A percentile compares a stretch with the other conserved stretches of the same genome.
phyloP scores from a whole-genome alignment of 2,329 filamentous ascomycete genomes.

The Aureobasidium sp. region DNA sequence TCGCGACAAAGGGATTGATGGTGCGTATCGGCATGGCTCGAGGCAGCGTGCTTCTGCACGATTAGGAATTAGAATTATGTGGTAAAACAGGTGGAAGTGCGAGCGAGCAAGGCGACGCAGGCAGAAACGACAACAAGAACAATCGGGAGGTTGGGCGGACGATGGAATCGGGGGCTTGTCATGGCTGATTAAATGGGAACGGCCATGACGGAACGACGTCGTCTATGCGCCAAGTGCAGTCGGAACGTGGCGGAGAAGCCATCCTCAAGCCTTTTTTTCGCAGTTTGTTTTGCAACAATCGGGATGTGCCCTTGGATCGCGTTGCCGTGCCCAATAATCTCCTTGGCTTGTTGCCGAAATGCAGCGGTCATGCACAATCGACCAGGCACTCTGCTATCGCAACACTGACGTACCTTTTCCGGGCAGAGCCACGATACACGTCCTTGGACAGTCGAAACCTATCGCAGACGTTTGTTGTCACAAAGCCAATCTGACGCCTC shows the following conservation, averaged over 20 bases:
- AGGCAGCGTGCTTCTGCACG: constrained; percentile 13
- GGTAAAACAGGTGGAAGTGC: not conserved
- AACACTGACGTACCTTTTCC: not conserved
- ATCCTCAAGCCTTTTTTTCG: not conserved
- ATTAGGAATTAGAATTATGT: constrained; percentile 14
- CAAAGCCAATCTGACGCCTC: constrained; percentile 11
- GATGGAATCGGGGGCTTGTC: not conserved
- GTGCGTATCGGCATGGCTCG: constrained; percentile 56
- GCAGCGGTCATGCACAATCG: constrained; percentile 3
- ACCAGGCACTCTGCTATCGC: not conserved
- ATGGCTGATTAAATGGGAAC: constrained; percentile 11
- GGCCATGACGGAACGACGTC: constrained; percentile 5
- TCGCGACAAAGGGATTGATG: constrained; percentile 50
- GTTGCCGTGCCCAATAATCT: not conserved
- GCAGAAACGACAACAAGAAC: not conserved
- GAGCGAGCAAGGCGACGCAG: not conserved
- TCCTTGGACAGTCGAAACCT: not conserved
- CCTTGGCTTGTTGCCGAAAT: not conserved
- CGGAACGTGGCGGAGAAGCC: not conserved
- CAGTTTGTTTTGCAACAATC: constrained; percentile 7
- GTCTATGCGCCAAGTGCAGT: not conserved
- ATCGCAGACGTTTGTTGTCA: constrained; percentile 3
- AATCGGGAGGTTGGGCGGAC: not conserved
- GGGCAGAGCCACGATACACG: not conserved
- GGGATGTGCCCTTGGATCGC: not conserved